Base-by-base conservation (phyloP, 2,329 filamentous ascomycete genomes). In the Diaporthe aspalathi region DNA sequence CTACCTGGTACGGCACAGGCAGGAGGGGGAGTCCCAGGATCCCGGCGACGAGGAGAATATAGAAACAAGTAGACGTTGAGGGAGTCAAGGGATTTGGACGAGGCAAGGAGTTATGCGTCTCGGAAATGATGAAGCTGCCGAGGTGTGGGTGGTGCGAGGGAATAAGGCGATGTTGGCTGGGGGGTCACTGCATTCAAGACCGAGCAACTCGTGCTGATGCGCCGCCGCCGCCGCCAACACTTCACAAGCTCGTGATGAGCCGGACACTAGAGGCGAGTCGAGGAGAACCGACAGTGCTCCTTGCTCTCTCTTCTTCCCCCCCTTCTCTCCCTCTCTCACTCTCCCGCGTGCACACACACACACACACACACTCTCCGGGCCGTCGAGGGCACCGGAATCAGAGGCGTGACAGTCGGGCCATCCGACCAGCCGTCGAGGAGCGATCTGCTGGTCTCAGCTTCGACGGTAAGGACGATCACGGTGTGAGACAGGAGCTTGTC, bases 361-460 rank as follows among this genome's bases (percentile, higher is more conserved):
- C 45, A 8, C 43, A 9, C 43, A 35, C 38, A 57, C n/a, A n/a
- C n/a, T 49, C 16, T 29, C 47, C 63, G 38, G 49, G 65, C 70
- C 70, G 22, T 52, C 32, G 38, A 45, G 70, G 70, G 60, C 62
- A 32, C 67, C 68, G 49, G 50, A 67, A 60, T 67, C 70, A 72
- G 60, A 53, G 29, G 52, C 29, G 53, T 38, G 63, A 24, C 45
- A 69, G 40, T 32, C 29, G 49, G 70, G 65, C 70, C 65, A 70
- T 72, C 43, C 45, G 67, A 60, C 43, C 60, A 57, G 16, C 35
- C 43, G 40, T 22, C 67, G 38, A 35, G 60, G 45, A 27, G 60
- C 24, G 53, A 65, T 43, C 53, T 38, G 70, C 49, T 49, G 66
- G 35, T 68, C 49, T 60, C 65, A 71, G 54, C 54, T 50, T 35